Base-by-base conservation (phyloP, 768 basidiomycete species). In the Termitomyces sp. region DNA sequence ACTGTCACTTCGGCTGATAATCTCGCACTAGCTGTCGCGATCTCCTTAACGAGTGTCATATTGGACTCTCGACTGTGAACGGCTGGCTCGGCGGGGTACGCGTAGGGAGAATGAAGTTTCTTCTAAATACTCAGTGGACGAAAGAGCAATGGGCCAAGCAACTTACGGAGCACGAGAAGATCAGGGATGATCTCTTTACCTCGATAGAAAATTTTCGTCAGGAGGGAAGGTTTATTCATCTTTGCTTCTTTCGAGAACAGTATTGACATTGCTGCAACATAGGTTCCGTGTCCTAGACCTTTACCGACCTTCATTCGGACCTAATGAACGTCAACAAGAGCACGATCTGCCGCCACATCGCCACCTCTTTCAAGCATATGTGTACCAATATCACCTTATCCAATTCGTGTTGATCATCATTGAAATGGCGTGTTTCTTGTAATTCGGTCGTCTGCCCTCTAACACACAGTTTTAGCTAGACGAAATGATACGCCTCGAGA, bases 301-400 rank as follows among this genome's bases (percentile, higher is more conserved):
- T 1, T 90, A 89, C 63, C 73, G 78, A 5, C 64, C 70, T 11
- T 74, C 76, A 0, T 81, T 88, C 52, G 76, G 79, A 32, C 62
- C 73, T 4, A 21, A 40, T 16, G 56, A 61, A 4, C 27, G 68
- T 68, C 34, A 34, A 43, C 28, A 35, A 14, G 54, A 70, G 68
- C 58, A 69, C n/a, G 77, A 79, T 7, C 69, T 76, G 12, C 83
- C 81, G 0, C 80, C 84, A 0, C 88, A 90, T 68, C 80, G 84
- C 40, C 82, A 84, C 64, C 72, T 91, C 8, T 91, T 91, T 61
- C 73, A 88, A 55, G 87, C 84, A 49, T 91, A 85, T 61, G 79
- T 88, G 28, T 90, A 88, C 65, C 86, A 91, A 55, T 81, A 79
- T 60, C 80, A 79, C 60, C 64, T 79, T 30, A 70, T 76, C 23